phyloP scores from a whole-genome alignment of 192 early-diverging fungal genomes.

The Rhizophagus clarus region DNA sequence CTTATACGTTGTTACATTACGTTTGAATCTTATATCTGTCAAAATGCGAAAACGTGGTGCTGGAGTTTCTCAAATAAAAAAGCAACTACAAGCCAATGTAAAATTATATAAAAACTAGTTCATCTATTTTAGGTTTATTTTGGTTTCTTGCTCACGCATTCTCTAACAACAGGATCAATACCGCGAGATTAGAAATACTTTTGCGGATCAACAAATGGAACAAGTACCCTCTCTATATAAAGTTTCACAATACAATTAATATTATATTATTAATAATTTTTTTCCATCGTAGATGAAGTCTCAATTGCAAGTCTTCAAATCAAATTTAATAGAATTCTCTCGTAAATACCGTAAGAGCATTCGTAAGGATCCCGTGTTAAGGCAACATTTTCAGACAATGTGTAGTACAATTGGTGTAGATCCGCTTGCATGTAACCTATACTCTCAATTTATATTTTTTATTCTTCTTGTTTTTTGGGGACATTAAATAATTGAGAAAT shows the following conservation, averaged over 20 bases:
- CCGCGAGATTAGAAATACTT: neutral
- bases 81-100: neutral
- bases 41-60: neutral
- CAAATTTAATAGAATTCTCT: constrained; percentile 87
- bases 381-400: constrained; percentile 91
- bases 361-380: constrained; percentile 80
- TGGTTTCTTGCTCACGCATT: neutral
- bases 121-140: neutral
- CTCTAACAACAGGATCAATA: neutral
- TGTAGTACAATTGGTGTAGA: constrained; percentile 93
- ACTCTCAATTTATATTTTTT: neutral
- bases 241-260: neutral
- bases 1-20: no score
- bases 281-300: constrained; percentile 53
- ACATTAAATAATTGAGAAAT: neutral
- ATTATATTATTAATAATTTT: neutral
- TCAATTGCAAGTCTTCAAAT: constrained; percentile 74
- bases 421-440: constrained; percentile 76
- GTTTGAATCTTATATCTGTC: neutral
- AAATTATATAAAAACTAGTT: neutral
- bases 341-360: constrained; percentile 86
- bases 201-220: neutral
- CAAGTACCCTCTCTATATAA: neutral
- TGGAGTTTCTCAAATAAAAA: neutral
- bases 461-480: neutral